Percentiles rank a stretch among this genome's conserved stretches.
phyloP scores from a whole-genome alignment of 169 alveolate species.

The Toxoplasma gondii region DNA sequence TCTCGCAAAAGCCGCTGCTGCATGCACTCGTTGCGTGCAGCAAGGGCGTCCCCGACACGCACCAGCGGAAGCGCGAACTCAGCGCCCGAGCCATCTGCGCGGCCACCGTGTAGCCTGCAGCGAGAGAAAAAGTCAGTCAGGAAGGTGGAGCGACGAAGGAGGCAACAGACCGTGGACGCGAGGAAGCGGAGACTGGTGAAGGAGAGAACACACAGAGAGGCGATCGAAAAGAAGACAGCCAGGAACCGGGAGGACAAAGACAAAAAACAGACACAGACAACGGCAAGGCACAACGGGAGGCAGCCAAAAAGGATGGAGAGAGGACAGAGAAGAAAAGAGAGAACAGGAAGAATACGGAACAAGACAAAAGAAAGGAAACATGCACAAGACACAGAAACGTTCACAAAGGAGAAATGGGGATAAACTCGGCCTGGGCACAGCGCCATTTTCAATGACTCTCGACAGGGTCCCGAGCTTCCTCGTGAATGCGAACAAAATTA shows the following conservation, averaged over 20 bases:
- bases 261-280: background rate
- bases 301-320: background rate
- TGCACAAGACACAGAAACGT: background rate
- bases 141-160: background rate
- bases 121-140: background rate
- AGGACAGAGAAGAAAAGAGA: background rate
- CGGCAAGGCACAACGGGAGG: background rate
- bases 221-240: background rate
- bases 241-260: background rate
- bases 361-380: background rate
- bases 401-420: too few species aligned
- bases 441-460: too few species aligned
- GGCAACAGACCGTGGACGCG: background rate
- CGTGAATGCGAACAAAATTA: too few species aligned
- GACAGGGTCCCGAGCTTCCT: too few species aligned
- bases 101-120: constrained; percentile 65
- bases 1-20: background rate
- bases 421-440: too few species aligned
- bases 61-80: constrained; percentile 71
- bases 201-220: background rate
- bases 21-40: constrained; percentile 52
- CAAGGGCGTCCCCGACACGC: constrained; percentile 78
- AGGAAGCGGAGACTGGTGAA: too few species aligned
- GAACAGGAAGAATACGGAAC: background rate
- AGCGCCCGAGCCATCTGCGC: constrained; percentile 55